phyloP scores from a whole-genome alignment of 208 protist genomes.

The Balamuthia mandrillaris region DNA sequence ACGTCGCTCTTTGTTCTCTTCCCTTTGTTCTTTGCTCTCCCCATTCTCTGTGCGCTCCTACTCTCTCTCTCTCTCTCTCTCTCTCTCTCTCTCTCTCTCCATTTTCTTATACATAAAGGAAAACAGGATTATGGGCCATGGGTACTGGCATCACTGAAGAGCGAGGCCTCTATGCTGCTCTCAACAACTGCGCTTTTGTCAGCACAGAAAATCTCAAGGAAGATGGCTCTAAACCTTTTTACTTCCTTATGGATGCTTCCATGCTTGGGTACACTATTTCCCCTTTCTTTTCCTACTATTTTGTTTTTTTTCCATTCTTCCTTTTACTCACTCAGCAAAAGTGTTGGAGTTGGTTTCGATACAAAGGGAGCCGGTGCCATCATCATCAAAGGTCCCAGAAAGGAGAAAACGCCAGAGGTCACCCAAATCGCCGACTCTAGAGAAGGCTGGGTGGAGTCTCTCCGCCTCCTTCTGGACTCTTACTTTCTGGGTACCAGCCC shows the following conservation, averaged over 20 bases:
- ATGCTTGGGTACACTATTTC: slow-evolving; percentile 70
- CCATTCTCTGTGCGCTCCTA: not conserved
- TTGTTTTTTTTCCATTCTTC: not conserved
- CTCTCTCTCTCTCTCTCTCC: too few species aligned
- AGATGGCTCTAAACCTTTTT: slow-evolving; percentile 66
- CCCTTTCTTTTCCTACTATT: not conserved
- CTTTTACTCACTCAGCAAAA: too few species aligned
- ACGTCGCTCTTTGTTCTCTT: not conserved
- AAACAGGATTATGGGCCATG: slow-evolving; percentile 80
- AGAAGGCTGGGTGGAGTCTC: slow-evolving; percentile 70
- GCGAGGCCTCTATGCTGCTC: slow-evolving; percentile 67
- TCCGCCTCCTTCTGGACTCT: slow-evolving; percentile 66
- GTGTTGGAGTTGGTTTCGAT: slow-evolving; percentile 81
- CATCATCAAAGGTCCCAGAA: slow-evolving; percentile 32
- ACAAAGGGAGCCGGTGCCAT: slow-evolving; percentile 60
- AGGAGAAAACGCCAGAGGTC: not conserved
- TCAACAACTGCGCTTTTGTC: slow-evolving; percentile 79
- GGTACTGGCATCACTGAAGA: slow-evolving; percentile 72
- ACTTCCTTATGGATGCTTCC: slow-evolving; percentile 77
- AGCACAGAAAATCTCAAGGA: slow-evolving; percentile 46
- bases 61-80: not conserved
- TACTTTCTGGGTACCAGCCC: slow-evolving; percentile 56
- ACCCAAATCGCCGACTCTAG: slow-evolving; percentile 58
- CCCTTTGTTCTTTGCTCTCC: not conserved
- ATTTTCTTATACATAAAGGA: too few species aligned